Evolutionary conservation across 495 filamentous ascomycete species (phyloP).

Genomic region (Penicillium verhagenii): DNA sequence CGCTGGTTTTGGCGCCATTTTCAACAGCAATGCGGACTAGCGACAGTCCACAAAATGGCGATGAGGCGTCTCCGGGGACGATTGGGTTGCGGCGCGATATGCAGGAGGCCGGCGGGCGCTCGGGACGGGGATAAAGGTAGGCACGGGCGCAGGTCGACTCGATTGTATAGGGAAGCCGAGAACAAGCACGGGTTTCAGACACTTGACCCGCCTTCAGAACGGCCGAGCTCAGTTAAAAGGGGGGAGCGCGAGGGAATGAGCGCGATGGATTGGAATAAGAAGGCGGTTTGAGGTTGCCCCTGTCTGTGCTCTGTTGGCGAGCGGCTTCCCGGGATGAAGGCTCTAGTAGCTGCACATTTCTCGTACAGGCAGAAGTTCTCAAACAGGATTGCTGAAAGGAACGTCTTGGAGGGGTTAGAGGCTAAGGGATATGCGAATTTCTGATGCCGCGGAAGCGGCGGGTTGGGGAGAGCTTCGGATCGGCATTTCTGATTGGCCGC

Average conservation of each 20-base stretch:
- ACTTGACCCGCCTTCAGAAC: slow-evolving; percentile 14
- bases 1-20: slow-evolving; percentile 9
- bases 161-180: slow-evolving; percentile 25
- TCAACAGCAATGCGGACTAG: neutral
- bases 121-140: neutral
- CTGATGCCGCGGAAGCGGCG: slow-evolving; percentile 30
- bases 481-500: slow-evolving; percentile 32
- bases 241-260: slow-evolving; percentile 7
- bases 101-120: neutral
- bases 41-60: neutral
- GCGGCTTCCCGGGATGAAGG: slow-evolving; percentile 24
- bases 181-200: slow-evolving; percentile 19
- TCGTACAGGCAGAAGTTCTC: neutral
- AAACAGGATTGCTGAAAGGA: neutral
- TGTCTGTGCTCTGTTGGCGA: slow-evolving; percentile 28
- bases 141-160: neutral
- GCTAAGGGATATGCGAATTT: neutral
- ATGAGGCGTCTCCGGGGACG: neutral
- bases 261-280: neutral
- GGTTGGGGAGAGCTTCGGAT: slow-evolving; percentile 31
- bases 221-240: slow-evolving; percentile 4
- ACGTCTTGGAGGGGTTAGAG: neutral
- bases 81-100: neutral
- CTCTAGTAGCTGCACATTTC: slow-evolving; percentile 28
- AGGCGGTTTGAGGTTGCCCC: slow-evolving; percentile 16